Conservation (phyloP, 148 eudicot species). For the Chenopodium formosanum region DNA sequence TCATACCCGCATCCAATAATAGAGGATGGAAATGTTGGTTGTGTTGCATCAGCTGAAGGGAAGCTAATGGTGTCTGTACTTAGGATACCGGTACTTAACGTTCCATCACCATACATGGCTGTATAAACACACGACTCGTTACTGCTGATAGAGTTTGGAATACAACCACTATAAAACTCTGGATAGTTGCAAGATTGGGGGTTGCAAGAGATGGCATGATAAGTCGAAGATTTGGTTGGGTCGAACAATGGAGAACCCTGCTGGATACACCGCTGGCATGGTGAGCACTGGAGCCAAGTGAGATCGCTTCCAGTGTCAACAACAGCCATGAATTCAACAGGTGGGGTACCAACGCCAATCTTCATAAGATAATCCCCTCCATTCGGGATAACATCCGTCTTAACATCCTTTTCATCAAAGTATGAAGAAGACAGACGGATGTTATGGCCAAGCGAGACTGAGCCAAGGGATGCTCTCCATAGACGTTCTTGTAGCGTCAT, state of each 20-base stretch:
- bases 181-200: slow-evolving; percentile 21
- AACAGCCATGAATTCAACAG: slow-evolving; percentile 21
- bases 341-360: slow-evolving; percentile 31
- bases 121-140: slow-evolving; percentile 11
- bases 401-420: slow-evolving; percentile 2
- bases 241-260: slow-evolving; percentile 24
- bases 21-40: neutral
- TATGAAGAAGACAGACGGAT: slow-evolving; percentile 13
- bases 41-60: neutral
- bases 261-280: slow-evolving; percentile 27
- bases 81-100: slow-evolving; percentile 13
- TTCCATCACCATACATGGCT: slow-evolving; percentile 25
- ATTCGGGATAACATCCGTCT: slow-evolving; percentile 25
- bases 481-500: slow-evolving; percentile 7
- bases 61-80: slow-evolving; percentile 25
- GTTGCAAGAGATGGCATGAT: slow-evolving; percentile 23
- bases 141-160: neutral
- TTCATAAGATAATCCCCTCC: slow-evolving; percentile 36
- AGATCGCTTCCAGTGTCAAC: slow-evolving; percentile 42
- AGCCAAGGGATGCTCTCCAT: slow-evolving; percentile 9
- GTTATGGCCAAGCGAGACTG: slow-evolving; percentile 22
- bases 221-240: slow-evolving; percentile 35
- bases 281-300: slow-evolving; percentile 35
- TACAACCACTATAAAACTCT: slow-evolving; percentile 14
- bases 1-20: slow-evolving; percentile 38